Base-by-base conservation (phyloP, 2,329 filamentous ascomycete genomes). In the Myriosclerotinia scirpicola region DNA sequence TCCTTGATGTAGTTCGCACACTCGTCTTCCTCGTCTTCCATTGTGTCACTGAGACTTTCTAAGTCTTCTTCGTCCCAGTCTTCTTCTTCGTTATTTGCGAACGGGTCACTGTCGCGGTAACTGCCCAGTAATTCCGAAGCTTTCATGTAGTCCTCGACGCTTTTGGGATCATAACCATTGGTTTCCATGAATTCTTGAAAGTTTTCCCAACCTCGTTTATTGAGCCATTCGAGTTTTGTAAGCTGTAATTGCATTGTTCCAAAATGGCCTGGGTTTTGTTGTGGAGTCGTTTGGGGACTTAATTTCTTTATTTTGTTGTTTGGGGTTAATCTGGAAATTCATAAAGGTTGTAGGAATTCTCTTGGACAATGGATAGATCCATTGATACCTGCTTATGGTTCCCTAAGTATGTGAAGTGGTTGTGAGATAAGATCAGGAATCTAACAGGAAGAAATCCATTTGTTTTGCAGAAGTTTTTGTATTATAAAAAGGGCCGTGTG, bases 111-210 rank as follows among this genome's bases (percentile, higher is more conserved):
- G 5, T 12, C 15, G 4, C 58, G 50, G 5, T 60, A 60, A 26
- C 38, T 20, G 15, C 58, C 40, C 14, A 60, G 26, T n/a, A 60
- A 36, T 20, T 26, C 58, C 38, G 38, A 30, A 6, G 58, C 58
- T 50, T 50, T 60, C 44, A 60, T 60, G 4, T 60, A 50, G 12
- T 60, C 44, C 34, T 15, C n/a, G 3, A 26, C 58, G n/a, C 58
- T 60, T 12, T 1, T 34, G 26, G 44, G 44, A 26, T 60, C 20
- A 6, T 60, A 60, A 12, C 15, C 34, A 38, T 60, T n/a, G 17
- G 30, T 50, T 2, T 38, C 30, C 44, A 60, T 60, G 34, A 60
- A 60, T 14, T 60, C 30, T 38, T 60, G 34, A 36, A 60, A 60
- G 3, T 8, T 50, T 11, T 22, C 22, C 58, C 44, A 60, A 8